A percentile compares a stretch with the other conserved stretches of the same genome.
Evolutionary conservation across 139 green algal genomes (phyloP).

Genomic region (Yamagishiella unicocca): DNA sequence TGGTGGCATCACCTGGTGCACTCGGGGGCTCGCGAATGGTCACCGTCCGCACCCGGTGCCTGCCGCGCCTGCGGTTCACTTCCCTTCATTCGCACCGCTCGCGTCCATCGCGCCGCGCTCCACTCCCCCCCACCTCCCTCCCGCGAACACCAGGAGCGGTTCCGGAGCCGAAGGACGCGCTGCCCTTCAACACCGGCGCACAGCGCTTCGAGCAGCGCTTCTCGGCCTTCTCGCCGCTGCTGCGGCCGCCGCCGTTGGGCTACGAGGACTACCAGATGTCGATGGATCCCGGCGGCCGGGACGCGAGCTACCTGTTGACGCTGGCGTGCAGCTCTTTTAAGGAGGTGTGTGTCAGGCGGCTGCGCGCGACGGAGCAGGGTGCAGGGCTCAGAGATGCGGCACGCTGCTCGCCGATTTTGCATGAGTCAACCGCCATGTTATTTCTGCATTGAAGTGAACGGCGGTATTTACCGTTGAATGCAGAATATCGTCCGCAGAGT

Average conservation of each 20-base stretch:
- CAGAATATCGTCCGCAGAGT: neutral
- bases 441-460: too few relatives aligned
- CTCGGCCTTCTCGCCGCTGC: constrained; percentile 46
- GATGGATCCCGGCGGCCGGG: neutral
- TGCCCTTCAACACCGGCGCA: constrained; percentile 69
- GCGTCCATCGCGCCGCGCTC: too few relatives aligned
- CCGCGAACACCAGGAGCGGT: constrained; percentile 27
- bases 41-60: too few relatives aligned
- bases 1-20: too few relatives aligned
- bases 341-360: constrained; percentile 1
- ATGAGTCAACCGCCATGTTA: too few relatives aligned
- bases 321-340: neutral
- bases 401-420: too few relatives aligned
- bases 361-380: too few relatives aligned
- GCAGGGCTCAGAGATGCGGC: neutral
- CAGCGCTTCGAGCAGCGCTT: constrained; percentile 85
- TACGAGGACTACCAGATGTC: constrained; percentile 58
- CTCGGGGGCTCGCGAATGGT: too few relatives aligned
- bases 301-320: neutral
- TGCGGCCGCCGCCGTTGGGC: constrained; percentile 58
- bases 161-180: neutral
- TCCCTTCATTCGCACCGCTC: too few relatives aligned
- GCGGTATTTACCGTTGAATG: too few relatives aligned
- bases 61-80: too few relatives aligned
- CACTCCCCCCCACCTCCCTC: too few relatives aligned